Evolutionary conservation across 805 yeast genomes (phyloP), one percentile per base, ranked within the genome.

Genomic region (Candida koratica): DNA sequence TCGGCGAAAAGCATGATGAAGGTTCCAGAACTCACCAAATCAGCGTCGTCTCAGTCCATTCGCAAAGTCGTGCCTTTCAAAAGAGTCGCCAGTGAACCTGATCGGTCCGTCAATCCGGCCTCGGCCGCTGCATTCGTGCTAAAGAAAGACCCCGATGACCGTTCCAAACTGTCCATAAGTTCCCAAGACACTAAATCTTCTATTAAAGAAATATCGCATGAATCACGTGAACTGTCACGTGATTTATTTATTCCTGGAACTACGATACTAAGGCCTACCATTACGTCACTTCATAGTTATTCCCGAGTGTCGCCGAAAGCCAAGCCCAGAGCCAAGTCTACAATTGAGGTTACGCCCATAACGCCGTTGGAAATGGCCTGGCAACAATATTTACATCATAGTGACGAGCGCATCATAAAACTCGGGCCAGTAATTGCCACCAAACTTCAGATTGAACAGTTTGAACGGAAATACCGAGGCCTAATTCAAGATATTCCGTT

Each of bases 1-100:
- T 73, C 74, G 35, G 93, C 93, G 0, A 78, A 79, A 50, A 75
- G 90, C 1, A 84, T 84, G 93, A 74, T 79, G 61, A 81, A 84
- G 23, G 67, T 83, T 25, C 88, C 90, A 0, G 58, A 60, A 28
- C 31, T 54, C 17, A 29, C 34, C 14, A 40, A 42, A 24, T 41
- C 44, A n/a, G 17, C 38, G 9, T 41, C 45, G 11, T 18, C 41
- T 8, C 48, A 44, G 27, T 34, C 42, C 16, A 36, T 41, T 3
- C 25, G 28, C 12, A 43, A 11, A 28, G 38, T 24, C 22, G 42
- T 33, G 10, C 31, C 34, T 28, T 6, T 22, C 24, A 42, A 43
- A 30, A 36, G 44, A 36, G 36, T 42, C 10, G 36, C 32, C 16
- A 44, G 45, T 34, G 46, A 44, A 31, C 16, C 41, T 12, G 20